phyloP scores from a whole-genome alignment of 176 grass and related monocot genomes.

The Musa schizocarpa region DNA sequence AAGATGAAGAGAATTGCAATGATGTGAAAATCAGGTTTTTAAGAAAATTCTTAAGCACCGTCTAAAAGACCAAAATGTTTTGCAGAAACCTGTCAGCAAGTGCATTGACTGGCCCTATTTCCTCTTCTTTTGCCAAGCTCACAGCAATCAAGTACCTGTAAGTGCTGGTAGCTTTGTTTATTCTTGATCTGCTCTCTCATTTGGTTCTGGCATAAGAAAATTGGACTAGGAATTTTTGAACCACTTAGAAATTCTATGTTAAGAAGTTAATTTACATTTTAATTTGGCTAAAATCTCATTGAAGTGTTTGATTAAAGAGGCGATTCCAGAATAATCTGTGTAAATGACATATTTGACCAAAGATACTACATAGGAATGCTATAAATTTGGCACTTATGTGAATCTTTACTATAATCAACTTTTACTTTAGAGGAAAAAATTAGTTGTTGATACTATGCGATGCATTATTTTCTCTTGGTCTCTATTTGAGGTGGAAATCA shows the following conservation, averaged over 20 bases:
- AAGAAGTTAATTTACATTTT: background rate
- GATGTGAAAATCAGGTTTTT: background rate
- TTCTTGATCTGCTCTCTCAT: background rate
- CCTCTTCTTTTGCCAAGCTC: conserved; percentile 35
- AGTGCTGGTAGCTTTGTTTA: background rate
- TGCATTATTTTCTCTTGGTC: background rate
- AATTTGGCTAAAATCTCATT: no score
- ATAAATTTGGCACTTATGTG: no score
- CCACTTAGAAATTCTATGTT: background rate
- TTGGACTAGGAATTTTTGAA: background rate
- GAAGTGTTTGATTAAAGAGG: no score
- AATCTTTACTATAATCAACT: no score
- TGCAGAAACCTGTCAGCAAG: conserved; percentile 40
- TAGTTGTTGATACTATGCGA: background rate
- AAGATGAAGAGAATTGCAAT: background rate
- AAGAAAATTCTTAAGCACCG: background rate
- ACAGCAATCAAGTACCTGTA: conserved; percentile 35
- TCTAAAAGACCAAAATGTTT: background rate
- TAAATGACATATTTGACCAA: no score
- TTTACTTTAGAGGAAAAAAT: no score
- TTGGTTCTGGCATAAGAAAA: background rate
- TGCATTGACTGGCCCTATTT: conserved; percentile 35
- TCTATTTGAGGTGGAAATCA: background rate
- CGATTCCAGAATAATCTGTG: no score
- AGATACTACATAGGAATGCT: no score